phyloP scores from a whole-genome alignment of 352 stramenopile genomes.

The Pythium monospermum region DNA sequence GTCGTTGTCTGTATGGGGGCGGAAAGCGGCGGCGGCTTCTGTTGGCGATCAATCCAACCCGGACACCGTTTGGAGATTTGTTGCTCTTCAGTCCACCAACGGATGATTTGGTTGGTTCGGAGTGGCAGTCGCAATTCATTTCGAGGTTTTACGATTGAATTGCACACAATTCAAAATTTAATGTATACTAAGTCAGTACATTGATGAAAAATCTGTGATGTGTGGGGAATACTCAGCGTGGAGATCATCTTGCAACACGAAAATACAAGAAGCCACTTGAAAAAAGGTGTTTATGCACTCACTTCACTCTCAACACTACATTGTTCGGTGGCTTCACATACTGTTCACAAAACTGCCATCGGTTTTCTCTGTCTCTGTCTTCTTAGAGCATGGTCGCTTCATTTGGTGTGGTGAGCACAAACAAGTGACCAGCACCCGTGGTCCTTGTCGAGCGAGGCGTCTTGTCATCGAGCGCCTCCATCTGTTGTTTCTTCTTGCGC shows the following conservation, averaged over 20 bases:
- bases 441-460: slow-evolving; percentile 33
- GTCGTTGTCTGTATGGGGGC: background rate
- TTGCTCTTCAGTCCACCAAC: slow-evolving; percentile 20
- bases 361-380: background rate
- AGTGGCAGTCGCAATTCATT: slow-evolving; percentile 15
- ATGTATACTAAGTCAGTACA: background rate
- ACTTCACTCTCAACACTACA: no score
- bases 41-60: slow-evolving; percentile 2
- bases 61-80: slow-evolving; percentile 6
- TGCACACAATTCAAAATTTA: slow-evolving; percentile 20
- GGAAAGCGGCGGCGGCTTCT: background rate
- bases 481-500: slow-evolving; percentile 58
- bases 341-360: background rate
- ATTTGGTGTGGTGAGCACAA: slow-evolving; percentile 48
- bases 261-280: no score
- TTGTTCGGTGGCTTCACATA: no score
- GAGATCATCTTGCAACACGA: no score
- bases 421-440: slow-evolving; percentile 18
- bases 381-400: slow-evolving; percentile 43
- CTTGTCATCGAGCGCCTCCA: slow-evolving; percentile 61
- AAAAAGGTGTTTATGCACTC: no score
- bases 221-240: background rate
- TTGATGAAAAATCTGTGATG: background rate
- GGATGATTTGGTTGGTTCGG: slow-evolving; percentile 27
- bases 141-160: slow-evolving; percentile 7